phyloP scores from a whole-genome alignment of 225 moss, liverwort and hornwort genomes.

The Marchantia polymorpha region DNA sequence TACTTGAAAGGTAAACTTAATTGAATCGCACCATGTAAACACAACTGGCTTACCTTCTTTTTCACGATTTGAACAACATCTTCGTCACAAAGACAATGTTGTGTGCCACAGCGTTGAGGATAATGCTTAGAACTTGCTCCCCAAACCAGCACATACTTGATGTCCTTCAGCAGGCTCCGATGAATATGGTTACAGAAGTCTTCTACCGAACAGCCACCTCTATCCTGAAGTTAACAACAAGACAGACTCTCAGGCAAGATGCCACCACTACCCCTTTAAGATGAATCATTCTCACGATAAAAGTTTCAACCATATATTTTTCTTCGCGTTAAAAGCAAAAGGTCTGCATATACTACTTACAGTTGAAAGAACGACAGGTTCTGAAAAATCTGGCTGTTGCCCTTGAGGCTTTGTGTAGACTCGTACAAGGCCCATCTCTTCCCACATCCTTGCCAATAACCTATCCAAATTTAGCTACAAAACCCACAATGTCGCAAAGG shows the following conservation, averaged over 20 bases:
- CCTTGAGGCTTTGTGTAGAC: slow-evolving; percentile 99
- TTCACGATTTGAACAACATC: slow-evolving; percentile 99
- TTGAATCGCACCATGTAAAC: not conserved
- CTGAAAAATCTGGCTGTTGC: slow-evolving; percentile 98
- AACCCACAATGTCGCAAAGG: not conserved
- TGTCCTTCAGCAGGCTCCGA: slow-evolving; percentile 86
- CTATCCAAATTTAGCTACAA: slow-evolving; percentile 96
- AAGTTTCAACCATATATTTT: not conserved
- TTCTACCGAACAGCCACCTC: slow-evolving; percentile 97
- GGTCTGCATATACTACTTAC: slow-evolving; percentile 46
- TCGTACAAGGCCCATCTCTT: slow-evolving; percentile 99
- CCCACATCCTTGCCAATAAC: slow-evolving; percentile 99
- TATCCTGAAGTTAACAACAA: slow-evolving; percentile 55
- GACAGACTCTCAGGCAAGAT: not conserved
- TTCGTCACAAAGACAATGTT: slow-evolving; percentile 82
- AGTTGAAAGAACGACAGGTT: slow-evolving; percentile 96
- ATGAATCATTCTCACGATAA: not conserved
- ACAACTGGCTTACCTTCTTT: slow-evolving; percentile 61
- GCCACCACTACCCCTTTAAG: not conserved
- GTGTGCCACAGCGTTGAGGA: slow-evolving; percentile 95
- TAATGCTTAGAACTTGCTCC: slow-evolving; percentile 97
- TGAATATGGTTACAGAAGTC: slow-evolving; percentile 99
- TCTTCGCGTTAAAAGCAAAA: not conserved
- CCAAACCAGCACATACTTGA: slow-evolving; percentile 98
- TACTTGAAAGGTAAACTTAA: not conserved